Evolutionary conservation across 2,329 filamentous ascomycete species (phyloP), one percentile per base, ranked within the genome.

Genomic region (Trichoderma sp.): DNA sequence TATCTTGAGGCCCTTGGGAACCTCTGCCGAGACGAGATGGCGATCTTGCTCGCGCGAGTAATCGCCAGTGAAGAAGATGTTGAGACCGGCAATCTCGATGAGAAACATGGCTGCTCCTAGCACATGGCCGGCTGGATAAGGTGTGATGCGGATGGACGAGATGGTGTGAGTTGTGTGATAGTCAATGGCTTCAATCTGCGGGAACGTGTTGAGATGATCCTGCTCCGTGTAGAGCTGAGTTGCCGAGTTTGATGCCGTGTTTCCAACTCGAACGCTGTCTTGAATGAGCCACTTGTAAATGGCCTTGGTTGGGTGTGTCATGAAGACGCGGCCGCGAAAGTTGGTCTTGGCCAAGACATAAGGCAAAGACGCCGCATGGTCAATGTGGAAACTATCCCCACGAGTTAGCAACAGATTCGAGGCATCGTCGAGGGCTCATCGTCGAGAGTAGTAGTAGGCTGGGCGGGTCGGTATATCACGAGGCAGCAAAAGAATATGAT

Each of bases 251-350:
- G 87, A 88, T 2, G 87, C 88, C 5, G 86, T 89, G 75, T 89
- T 91, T 77, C 90, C 91, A 34, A 99, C 94, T 68, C 95, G 90
- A 53, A 99, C 92, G 72, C 93, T 97, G 80, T 99, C 95, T 79
- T 97, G 93, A 70, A 98, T 97, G 61, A 98, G 88, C 94, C 95
- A 98, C 81, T 98, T 98, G 86, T 99, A 99, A 78, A 99, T 99
- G 74, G 95, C 95, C 80, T 99, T 98, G 56, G 95, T 99, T 2
- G 95, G 93, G 83, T 99, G 95, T 61, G 95, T 99, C 94, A 98
- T 99, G 83, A 97, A 98, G 70, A 98, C 94, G 25, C 94, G 89
- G 58, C 95, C 95, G 72, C 92, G 91, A 83, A 99, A 99, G 79
- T 97, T 97, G 42, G 95, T 98, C 83, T 99, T 99, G 71, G 94